Evolutionary conservation across 1,284 basidiomycete species (phyloP).

Genomic region (Tilletia walkeri): DNA sequence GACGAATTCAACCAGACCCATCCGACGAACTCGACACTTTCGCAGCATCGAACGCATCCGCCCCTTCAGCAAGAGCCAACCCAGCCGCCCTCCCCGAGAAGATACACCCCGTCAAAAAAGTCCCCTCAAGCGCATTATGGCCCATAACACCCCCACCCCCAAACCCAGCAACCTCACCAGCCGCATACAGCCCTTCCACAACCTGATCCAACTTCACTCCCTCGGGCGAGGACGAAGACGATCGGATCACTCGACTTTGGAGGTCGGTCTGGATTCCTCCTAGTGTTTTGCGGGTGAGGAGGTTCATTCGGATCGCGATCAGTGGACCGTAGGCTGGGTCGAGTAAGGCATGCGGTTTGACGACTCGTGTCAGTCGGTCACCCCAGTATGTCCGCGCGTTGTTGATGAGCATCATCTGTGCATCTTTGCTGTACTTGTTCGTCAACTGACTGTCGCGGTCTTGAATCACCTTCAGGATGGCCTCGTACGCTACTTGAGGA

Average conservation of each 20-base stretch:
- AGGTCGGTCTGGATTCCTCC: conserved; percentile 29
- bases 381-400: conserved; percentile 24
- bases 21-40: not conserved
- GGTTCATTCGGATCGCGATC: conserved; percentile 24
- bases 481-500: not conserved
- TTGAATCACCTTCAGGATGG: conserved; percentile 18
- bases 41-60: conserved; percentile 3
- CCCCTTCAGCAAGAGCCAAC: conserved; percentile 16
- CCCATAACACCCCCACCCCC: conserved; percentile 24
- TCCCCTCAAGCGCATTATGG: conserved; percentile 24
- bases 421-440: conserved; percentile 25
- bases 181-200: conserved; percentile 26
- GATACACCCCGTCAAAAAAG: conserved; percentile 21
- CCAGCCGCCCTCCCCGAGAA: conserved; percentile 24
- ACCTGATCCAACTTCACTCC: not conserved
- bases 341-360: conserved; percentile 23
- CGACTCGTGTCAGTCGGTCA: conserved; percentile 17
- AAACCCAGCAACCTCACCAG: conserved; percentile 26
- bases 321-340: conserved; percentile 23
- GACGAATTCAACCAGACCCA: too few species aligned
- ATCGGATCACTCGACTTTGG: conserved; percentile 23
- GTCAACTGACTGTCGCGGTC: conserved; percentile 23
- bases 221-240: not conserved
- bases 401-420: conserved; percentile 29
- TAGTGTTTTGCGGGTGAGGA: conserved; percentile 28